Evolutionary conservation across 345 rosid species (phyloP), one percentile per base, ranked within the genome.

Genomic region (Durio zibethinus): DNA sequence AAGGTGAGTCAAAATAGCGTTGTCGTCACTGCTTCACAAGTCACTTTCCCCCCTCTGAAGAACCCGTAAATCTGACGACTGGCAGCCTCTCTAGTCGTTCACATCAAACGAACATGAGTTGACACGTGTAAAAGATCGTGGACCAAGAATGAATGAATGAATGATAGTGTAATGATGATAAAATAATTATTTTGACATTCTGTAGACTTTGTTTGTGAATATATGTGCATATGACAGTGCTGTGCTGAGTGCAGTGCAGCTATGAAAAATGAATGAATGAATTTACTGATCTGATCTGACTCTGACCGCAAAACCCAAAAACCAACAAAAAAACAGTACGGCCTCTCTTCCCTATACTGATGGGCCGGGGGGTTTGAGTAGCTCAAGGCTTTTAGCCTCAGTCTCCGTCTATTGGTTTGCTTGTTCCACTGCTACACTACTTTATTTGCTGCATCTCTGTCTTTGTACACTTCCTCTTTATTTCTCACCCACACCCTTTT

Each of bases 151-250:
- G 66, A 85, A 88, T 88, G 80, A 50, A 76, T 56, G 66, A 85
- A 88, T 88, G 84, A 89, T 84, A 70, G 83, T 20, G 90, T 82
- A 89, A 89, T 87, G 92, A 89, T 87, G 85, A 61, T 66, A 47
- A 83, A 80, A 89, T 85, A 76, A 85, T 89, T 82, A 73, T 33
- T 59, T 81, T 83, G 85, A 83, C 87, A 79, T 85, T 86, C 85
- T 80, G 62, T 43, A 29, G 36, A 68, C 72, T 68, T 7, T 53
- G 45, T 68, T 53, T 66, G 33, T 74, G 71, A 27, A 31, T 75
- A 48, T 60, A 38, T 45, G 71, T 27, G 67, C 35, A 5, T 16
- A 53, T 45, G 36, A 53, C 36, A 35, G 74, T 63, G 60, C 60
- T 20, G 77, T 12, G 63, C 70, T n/a, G 60, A 53, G 54, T 68